These are phyloP conservation scores for Megacollybia marginata DNA, from an alignment of 768 basidiomycete genomes.

Conservation along the genomic window DNA sequence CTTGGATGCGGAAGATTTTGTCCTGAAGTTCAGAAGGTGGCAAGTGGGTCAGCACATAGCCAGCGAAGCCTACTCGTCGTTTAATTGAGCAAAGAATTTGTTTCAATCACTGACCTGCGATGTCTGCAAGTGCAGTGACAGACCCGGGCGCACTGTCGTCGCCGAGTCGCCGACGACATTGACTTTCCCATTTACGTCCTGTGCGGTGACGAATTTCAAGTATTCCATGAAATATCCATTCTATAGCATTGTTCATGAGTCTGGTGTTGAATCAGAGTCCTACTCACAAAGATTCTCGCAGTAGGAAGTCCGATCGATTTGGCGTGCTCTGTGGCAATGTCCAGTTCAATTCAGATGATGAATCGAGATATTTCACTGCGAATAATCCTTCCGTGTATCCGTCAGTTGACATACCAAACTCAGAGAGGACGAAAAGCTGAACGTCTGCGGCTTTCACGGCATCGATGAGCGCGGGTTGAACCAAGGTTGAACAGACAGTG, in stretches of 20 bases:
- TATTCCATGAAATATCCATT: neutral
- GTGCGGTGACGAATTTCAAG: neutral
- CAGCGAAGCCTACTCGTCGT: conserved; percentile 17
- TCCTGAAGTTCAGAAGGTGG: too few relatives aligned
- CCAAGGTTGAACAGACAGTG: too few relatives aligned
- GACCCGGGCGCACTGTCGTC: neutral
- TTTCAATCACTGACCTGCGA: neutral
- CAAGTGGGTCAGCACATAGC: too few relatives aligned
- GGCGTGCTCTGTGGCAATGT: neutral
- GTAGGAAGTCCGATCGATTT: neutral
- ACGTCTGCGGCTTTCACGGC: too few relatives aligned
- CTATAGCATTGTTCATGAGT: neutral
- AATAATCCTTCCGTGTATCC: conserved; percentile 2
- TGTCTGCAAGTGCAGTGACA: neutral
- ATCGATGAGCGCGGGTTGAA: conserved; percentile 8
- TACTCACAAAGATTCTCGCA: neutral
- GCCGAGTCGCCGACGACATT: neutral
- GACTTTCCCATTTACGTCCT: neutral
- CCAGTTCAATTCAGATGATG: neutral
- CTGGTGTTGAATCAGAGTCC: neutral
- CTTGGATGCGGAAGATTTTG: too few relatives aligned
- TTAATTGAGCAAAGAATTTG: neutral
- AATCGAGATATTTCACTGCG: neutral
- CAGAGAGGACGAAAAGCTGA: too few relatives aligned
- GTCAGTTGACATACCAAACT: too few relatives aligned